Percentiles rank a stretch among this genome's conserved stretches.
phyloP scores from a whole-genome alignment of 169 alveolate species.

The Eimeria mitis region DNA sequence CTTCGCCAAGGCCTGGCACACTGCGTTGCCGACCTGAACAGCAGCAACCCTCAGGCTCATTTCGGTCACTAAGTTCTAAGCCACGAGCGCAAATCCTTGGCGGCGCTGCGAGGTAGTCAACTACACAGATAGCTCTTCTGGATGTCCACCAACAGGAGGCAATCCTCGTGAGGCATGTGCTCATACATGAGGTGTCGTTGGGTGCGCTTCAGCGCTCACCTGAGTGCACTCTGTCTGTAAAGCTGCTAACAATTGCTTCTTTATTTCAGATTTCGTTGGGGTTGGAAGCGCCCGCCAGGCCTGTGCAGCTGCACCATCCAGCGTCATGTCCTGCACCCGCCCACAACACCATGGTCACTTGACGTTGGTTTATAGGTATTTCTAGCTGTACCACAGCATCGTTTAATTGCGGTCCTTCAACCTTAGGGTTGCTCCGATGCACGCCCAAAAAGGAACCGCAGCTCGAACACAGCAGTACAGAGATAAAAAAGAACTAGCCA shows the following conservation, averaged over 20 bases:
- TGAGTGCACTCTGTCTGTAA: conserved; percentile 74
- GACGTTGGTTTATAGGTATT: background rate
- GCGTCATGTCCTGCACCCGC: conserved; percentile 65
- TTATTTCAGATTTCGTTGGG: conserved; percentile 44
- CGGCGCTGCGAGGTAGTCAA: background rate
- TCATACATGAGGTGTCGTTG: too few relatives aligned
- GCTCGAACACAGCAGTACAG: background rate
- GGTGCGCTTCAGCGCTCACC: conserved; percentile 38
- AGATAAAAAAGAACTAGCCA: background rate
- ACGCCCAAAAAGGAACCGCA: background rate
- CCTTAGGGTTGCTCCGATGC: background rate
- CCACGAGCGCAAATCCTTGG: background rate
- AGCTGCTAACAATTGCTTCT: conserved; percentile 78
- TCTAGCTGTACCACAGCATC: too few relatives aligned
- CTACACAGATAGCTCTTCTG: background rate
- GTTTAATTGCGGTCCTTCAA: background rate
- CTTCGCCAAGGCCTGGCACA: conserved; percentile 87
- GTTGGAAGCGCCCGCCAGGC: conserved; percentile 74
- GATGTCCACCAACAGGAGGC: background rate
- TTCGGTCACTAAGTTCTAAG: background rate
- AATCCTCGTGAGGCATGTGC: background rate
- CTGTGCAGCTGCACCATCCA: conserved; percentile 79
- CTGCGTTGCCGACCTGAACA: conserved; percentile 83
- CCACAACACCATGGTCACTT: background rate
- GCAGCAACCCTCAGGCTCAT: background rate